Evolutionary conservation across 2,329 filamentous ascomycete species (phyloP).

Genomic region (Aspergillus brasiliensis): DNA sequence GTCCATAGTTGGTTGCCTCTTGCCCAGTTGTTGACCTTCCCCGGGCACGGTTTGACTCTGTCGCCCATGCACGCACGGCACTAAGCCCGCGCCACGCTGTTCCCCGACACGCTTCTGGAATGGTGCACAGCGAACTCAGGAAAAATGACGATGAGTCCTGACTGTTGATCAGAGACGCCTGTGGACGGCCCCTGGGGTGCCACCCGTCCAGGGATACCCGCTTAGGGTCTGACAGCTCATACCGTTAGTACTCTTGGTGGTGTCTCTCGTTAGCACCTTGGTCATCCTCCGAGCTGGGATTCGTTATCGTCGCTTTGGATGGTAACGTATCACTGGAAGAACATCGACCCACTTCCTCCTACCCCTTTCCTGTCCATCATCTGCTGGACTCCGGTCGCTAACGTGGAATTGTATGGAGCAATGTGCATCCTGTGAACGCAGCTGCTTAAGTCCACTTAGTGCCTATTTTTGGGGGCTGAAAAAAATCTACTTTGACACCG

Average conservation of each 20-base stretch:
- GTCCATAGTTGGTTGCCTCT: slow-evolving; percentile 1
- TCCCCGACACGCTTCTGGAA: slow-evolving; percentile 1
- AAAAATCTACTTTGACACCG: background rate
- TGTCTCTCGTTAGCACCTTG: slow-evolving; percentile 9
- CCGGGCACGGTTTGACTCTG: slow-evolving; percentile 3
- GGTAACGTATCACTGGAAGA: background rate
- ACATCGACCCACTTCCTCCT: background rate
- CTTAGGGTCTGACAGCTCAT: slow-evolving; percentile 6
- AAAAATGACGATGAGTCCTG: background rate
- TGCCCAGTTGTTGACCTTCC: background rate
- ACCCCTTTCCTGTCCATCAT: background rate
- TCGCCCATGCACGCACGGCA: background rate
- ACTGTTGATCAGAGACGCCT: background rate
- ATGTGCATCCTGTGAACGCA: background rate
- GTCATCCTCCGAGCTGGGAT: slow-evolving; percentile 6
- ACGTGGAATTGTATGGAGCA: background rate
- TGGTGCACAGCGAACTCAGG: background rate
- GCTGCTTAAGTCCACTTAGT: background rate
- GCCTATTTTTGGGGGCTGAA: background rate
- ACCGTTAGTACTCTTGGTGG: background rate
- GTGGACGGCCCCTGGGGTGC: background rate
- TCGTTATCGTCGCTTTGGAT: background rate
- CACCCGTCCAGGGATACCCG: background rate
- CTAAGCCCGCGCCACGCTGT: slow-evolving; percentile 6
- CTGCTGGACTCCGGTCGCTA: background rate